Base-by-base conservation (phyloP, 441 rosid species). In the Erodium trifolium region DNA sequence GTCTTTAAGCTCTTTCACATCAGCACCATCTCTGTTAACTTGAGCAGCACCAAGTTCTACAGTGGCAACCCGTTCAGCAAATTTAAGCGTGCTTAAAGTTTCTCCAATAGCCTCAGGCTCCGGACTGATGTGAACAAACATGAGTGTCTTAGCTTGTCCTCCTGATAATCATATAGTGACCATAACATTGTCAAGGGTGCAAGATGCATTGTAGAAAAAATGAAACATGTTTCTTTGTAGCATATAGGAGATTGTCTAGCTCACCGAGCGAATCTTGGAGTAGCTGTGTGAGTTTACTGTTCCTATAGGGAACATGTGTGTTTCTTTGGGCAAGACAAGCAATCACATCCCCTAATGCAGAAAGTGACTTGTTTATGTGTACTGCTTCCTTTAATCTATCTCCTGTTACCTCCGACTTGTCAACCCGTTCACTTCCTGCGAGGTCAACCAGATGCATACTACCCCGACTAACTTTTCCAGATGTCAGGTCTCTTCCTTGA, bases 281-380 rank as follows among this genome's bases (percentile, higher is more conserved):
- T 63, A 95, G 92, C 85, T 95, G 99, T 71, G 99, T 95, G 71
- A 95, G 84, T 79, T 92, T 94, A 91, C 99, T 94, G 72, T 92
- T 94, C 76, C 98, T 81, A 47, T 90, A 94, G 0, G 99, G 99
- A 18, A 95, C 88, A 27, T 95, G 99, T 68, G 96, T 53, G 67
- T 78, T 89, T 81, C 89, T 95, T 68, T 92, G 97, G 13, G 97
- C 91, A 67, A 95, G 82, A 68, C 98, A 90, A 67, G 86, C 92
- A 49, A 95, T 94, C 29, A 94, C 99, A 81, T 94, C 97, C 6
- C 96, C 99, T 0, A 94, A 87, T 43, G 97, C 98, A 41, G 99
- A 92, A 63, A 94, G 98, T 35, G 98, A 94, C 71, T 92, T 94
- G 72, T 94, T 94, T 71, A 92, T 90, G 51, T 96, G 90, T 77